These are phyloP conservation scores for Helicostylum pulchrum DNA, from an alignment of 192 early-diverging fungal genomes.

Conservation along the genomic window DNA sequence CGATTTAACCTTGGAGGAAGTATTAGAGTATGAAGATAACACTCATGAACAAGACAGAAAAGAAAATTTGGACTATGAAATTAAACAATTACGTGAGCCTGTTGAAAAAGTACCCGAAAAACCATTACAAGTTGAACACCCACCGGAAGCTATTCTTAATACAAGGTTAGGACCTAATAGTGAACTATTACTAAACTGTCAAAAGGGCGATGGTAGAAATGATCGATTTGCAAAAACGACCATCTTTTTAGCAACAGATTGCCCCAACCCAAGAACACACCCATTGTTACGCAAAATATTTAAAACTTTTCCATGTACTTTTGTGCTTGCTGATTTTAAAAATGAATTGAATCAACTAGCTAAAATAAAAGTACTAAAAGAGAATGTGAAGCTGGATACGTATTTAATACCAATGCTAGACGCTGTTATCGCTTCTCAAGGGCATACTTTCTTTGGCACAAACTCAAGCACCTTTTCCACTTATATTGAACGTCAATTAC, in stretches of 20 bases:
- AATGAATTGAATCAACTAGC: slow-evolving; percentile 36
- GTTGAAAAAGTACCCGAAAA: not conserved
- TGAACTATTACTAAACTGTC: slow-evolving; percentile 1
- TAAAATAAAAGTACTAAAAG: slow-evolving; percentile 28
- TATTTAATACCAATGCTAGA: slow-evolving; percentile 57
- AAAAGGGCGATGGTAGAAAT: slow-evolving; percentile 6
- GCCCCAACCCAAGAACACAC: slow-evolving; percentile 40
- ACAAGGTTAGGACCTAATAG: not conserved
- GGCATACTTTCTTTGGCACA: slow-evolving; percentile 49
- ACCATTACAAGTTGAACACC: slow-evolving; percentile 28
- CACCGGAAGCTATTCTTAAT: slow-evolving; percentile 4
- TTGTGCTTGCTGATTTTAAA: slow-evolving; percentile 45
- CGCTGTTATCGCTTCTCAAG: slow-evolving; percentile 49
- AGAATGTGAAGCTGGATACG: slow-evolving; percentile 41
- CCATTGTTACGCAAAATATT: slow-evolving; percentile 49
- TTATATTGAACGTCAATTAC: slow-evolving; percentile 41
- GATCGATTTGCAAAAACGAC: slow-evolving; percentile 29
- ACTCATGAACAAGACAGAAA: slow-evolving; percentile 35
- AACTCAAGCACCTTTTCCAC: slow-evolving; percentile 46
- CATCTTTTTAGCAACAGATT: slow-evolving; percentile 55
- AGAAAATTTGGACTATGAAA: slow-evolving; percentile 36
- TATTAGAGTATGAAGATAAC: slow-evolving; percentile 21
- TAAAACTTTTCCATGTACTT: slow-evolving; percentile 46
- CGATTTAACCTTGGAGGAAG: slow-evolving; percentile 33
- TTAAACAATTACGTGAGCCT: slow-evolving; percentile 21